phyloP scores from a whole-genome alignment of 805 yeast species.

The Candida rishiriensis region DNA sequence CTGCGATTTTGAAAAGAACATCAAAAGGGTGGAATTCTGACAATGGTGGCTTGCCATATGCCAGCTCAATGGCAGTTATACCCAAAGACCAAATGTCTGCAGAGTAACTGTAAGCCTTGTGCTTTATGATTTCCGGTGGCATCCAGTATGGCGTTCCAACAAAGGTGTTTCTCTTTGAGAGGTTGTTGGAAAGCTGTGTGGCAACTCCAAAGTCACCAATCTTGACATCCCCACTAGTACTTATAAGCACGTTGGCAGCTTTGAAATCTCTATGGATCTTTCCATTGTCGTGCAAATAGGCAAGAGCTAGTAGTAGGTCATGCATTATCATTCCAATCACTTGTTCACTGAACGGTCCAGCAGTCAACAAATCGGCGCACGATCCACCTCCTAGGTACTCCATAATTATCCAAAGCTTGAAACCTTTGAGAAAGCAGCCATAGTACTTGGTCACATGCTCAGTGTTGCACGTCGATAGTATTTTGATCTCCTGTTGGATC shows the following conservation, averaged over 20 bases:
- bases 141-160: conserved; percentile 65
- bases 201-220: conserved; percentile 97
- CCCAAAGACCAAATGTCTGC: conserved; percentile 84
- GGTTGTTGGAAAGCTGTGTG: conserved; percentile 59
- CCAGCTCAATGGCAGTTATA: conserved; percentile 70
- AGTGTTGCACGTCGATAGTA: conserved; percentile 61
- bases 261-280: conserved; percentile 91
- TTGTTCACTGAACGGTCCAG: conserved; percentile 56
- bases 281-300: conserved; percentile 63
- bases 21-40: conserved; percentile 51
- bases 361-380: conserved; percentile 55
- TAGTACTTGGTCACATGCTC: conserved; percentile 60
- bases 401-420: conserved; percentile 76
- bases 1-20: conserved; percentile 47
- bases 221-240: conserved; percentile 69
- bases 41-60: conserved; percentile 69
- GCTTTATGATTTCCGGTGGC: conserved; percentile 57
- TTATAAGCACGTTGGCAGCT: conserved; percentile 82
- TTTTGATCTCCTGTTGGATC: conserved; percentile 66
- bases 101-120: conserved; percentile 55
- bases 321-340: conserved; percentile 49
- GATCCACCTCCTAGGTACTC: conserved; percentile 80
- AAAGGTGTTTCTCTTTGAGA: conserved; percentile 46
- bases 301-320: conserved; percentile 56
- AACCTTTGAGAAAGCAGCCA: conserved; percentile 68